Percentiles rank a stretch among this genome's conserved stretches.
These are phyloP conservation scores for Geranium incanum DNA, from an alignment of 441 rosid species.

Conservation along the genomic window DNA sequence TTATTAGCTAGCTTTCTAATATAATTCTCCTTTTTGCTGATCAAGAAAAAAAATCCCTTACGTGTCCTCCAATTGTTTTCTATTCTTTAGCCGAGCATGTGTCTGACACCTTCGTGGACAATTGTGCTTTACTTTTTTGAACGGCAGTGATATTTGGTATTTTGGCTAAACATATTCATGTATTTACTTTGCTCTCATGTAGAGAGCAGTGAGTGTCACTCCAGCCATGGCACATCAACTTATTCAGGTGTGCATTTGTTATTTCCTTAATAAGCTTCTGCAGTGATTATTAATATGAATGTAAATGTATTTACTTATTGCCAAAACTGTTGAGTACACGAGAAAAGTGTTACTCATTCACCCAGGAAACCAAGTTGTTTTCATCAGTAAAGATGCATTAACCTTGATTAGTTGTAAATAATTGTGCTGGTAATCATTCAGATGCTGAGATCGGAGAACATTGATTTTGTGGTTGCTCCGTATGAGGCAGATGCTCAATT, in stretches of 20 bases:
- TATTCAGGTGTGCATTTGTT: slow-evolving; percentile 47
- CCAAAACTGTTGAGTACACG: neutral
- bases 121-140: neutral
- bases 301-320: neutral
- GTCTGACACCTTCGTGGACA: too few species aligned
- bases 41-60: too few species aligned
- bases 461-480: slow-evolving; percentile 83
- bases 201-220: slow-evolving; percentile 76
- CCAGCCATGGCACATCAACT: slow-evolving; percentile 71
- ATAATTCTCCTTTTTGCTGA: too few species aligned
- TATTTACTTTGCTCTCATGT: slow-evolving; percentile 15
- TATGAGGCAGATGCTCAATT: slow-evolving; percentile 95
- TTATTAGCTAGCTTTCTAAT: too few species aligned
- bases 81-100: too few species aligned
- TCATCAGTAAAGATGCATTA: neutral
- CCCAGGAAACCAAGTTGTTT: neutral
- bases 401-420: neutral
- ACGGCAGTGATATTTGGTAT: neutral
- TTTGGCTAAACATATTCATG: neutral
- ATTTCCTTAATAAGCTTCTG: neutral
- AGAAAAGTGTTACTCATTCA: neutral
- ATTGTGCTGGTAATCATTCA: slow-evolving; percentile 23
- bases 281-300: neutral
- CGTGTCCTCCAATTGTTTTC: too few species aligned
- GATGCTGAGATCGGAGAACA: slow-evolving; percentile 61